phyloP scores from a whole-genome alignment of 2,329 filamentous ascomycete genomes.

The Amylocarpus encephaloides region DNA sequence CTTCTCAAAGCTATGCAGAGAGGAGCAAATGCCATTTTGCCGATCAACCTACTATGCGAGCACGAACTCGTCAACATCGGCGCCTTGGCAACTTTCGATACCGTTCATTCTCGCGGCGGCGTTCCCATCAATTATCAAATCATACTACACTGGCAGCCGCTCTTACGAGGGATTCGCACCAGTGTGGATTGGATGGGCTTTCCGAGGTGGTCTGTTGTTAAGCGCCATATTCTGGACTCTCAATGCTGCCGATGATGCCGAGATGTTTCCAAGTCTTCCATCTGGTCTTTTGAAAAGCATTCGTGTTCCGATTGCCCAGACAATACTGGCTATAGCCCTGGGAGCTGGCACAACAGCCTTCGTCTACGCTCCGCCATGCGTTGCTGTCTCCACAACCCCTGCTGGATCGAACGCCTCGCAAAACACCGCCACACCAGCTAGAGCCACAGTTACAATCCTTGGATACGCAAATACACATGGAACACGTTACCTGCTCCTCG shows the following conservation, averaged over 20 bases:
- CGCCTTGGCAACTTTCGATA: conserved; percentile 79
- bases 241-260: conserved; percentile 79
- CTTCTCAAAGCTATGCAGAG: conserved; percentile 85
- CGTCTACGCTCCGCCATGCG: conserved; percentile 76
- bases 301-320: conserved; percentile 72
- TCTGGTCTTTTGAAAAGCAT: conserved; percentile 61
- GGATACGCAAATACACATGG: conserved; percentile 94
- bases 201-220: conserved; percentile 70
- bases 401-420: conserved; percentile 13
- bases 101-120: conserved; percentile 67
- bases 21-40: conserved; percentile 98
- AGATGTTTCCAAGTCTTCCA: conserved; percentile 63
- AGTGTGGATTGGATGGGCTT: conserved; percentile 74
- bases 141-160: conserved; percentile 73
- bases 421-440: conserved; percentile 28
- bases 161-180: conserved; percentile 85
- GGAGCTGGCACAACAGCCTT: conserved; percentile 81
- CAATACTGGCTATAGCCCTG: conserved; percentile 71
- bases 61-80: conserved; percentile 83
- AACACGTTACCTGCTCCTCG: conserved; percentile 78
- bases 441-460: conserved; percentile 64
- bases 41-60: conserved; percentile 94
- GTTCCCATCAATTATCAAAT: conserved; percentile 69
- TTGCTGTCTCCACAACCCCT: conserved; percentile 57
- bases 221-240: conserved; percentile 81